Conservation (phyloP, 1,139 yeast species). For the Martiniozyma asiatica region DNA sequence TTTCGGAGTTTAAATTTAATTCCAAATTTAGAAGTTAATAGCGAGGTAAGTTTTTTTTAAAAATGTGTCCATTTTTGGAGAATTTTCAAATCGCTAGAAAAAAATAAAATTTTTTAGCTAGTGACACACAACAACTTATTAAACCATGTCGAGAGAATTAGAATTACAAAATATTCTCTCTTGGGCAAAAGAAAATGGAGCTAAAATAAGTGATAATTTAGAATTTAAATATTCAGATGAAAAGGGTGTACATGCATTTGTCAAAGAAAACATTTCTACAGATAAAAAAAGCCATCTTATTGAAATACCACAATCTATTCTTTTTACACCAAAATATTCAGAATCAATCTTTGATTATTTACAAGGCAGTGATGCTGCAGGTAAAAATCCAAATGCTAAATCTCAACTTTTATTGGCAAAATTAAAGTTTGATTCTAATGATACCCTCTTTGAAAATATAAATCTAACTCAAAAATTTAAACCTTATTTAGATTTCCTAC, state of each 20-base stretch:
- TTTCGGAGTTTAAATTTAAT: too few relatives aligned
- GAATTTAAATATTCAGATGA: constrained; percentile 18
- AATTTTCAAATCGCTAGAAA: not conserved
- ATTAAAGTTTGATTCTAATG: constrained; percentile 22
- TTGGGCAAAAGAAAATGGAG: constrained; percentile 45
- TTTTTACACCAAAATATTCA: constrained; percentile 28
- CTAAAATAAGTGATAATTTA: constrained; percentile 26
- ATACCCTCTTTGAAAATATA: constrained; percentile 10
- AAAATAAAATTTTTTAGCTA: not conserved
- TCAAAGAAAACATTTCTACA: constrained; percentile 7
- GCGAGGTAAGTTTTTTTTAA: constrained; percentile 1
- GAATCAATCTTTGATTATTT: constrained; percentile 24
- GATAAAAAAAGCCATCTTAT: constrained; percentile 10
- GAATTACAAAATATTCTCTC: constrained; percentile 2
- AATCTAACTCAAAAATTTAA: constrained; percentile 10
- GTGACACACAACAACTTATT: not conserved
- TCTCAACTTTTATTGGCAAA: constrained; percentile 38
- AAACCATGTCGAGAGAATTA: not conserved
- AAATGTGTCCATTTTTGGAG: not conserved
- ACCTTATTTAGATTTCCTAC: constrained; percentile 52
- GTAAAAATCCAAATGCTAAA: constrained; percentile 26
- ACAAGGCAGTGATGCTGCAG: constrained; percentile 12
- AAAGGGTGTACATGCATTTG: constrained; percentile 16
- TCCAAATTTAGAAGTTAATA: constrained; percentile 2
- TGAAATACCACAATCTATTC: constrained; percentile 13